Percentiles rank a stretch among this genome's conserved stretches.
Conservation (phyloP, 768 basidiomycete genomes). For the Pseudohyphozyma bogoriensis region DNA sequence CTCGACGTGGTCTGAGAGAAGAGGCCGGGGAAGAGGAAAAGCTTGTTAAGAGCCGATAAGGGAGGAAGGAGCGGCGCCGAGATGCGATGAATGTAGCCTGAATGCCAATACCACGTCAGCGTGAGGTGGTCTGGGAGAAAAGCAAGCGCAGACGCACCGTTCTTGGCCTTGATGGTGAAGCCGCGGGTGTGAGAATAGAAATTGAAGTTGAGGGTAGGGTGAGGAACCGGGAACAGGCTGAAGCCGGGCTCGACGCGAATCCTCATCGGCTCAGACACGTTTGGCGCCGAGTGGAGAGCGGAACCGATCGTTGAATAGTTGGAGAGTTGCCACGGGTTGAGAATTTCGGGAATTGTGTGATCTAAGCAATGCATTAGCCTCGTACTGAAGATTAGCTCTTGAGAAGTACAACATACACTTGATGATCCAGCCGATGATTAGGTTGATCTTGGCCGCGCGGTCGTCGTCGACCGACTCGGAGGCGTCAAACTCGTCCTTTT, state of each 20-base stretch:
- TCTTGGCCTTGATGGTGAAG: conserved; percentile 38
- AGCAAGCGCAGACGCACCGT: conserved; percentile 31
- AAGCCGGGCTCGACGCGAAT: conserved; percentile 1
- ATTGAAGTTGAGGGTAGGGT: conserved; percentile 38
- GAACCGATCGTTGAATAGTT: conserved; percentile 37
- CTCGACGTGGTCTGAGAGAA: conserved; percentile 40
- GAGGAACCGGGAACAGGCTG: conserved; percentile 4
- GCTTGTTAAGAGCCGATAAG: conserved; percentile 36
- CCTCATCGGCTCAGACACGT: background rate
- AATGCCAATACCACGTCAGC: too few relatives aligned
- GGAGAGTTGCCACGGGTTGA: conserved; percentile 33
- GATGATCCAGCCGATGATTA: conserved; percentile 16
- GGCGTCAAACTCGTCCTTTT: conserved; percentile 16
- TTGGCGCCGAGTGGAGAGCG: background rate
- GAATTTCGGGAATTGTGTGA: conserved; percentile 35
- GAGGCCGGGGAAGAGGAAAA: conserved; percentile 38
- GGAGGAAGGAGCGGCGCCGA: conserved; percentile 38
- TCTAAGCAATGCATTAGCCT: too few relatives aligned
- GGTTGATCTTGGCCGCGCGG: too few relatives aligned
- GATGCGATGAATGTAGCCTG: conserved; percentile 36
- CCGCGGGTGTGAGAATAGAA: conserved; percentile 36
- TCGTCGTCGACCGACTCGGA: conserved; percentile 35
- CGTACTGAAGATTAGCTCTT: too few relatives aligned
- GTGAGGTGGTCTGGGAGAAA: background rate
- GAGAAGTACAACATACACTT: conserved; percentile 26